These are phyloP conservation scores for Sonneratia caseolaris DNA, from an alignment of 345 rosid genomes.

Conservation along the genomic window DNA sequence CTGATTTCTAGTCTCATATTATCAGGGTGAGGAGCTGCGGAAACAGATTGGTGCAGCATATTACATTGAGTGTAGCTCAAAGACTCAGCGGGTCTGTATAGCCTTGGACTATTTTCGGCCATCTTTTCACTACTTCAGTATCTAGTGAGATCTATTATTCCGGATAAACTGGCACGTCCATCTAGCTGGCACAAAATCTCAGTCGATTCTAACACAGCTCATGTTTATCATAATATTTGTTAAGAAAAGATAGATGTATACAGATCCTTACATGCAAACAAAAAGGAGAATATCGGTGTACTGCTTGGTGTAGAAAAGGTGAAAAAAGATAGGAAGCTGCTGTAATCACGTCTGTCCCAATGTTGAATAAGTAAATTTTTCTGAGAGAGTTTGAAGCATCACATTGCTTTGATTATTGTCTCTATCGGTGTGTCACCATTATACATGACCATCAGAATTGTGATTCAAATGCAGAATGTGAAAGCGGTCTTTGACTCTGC, in stretches of 20 bases:
- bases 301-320: neutral
- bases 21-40: conserved; percentile 94
- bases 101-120: neutral
- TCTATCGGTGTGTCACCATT: neutral
- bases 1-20: neutral
- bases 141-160: neutral
- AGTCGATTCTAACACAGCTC: neutral
- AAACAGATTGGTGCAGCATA: conserved; percentile 85
- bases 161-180: neutral
- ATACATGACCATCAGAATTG: neutral
- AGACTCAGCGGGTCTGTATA: conserved; percentile 86
- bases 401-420: neutral
- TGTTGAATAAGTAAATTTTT: neutral
- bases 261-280: neutral
- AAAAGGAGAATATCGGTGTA: neutral
- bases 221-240: neutral
- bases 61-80: conserved; percentile 96
- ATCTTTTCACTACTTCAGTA: neutral
- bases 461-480: conserved; percentile 49
- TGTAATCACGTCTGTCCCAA: neutral
- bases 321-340: neutral
- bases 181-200: neutral
- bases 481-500: conserved; percentile 96
- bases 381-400: neutral
- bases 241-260: neutral